These are phyloP conservation scores for Syzygium malaccense DNA, from an alignment of 441 rosid species.

Conservation along the genomic window DNA sequence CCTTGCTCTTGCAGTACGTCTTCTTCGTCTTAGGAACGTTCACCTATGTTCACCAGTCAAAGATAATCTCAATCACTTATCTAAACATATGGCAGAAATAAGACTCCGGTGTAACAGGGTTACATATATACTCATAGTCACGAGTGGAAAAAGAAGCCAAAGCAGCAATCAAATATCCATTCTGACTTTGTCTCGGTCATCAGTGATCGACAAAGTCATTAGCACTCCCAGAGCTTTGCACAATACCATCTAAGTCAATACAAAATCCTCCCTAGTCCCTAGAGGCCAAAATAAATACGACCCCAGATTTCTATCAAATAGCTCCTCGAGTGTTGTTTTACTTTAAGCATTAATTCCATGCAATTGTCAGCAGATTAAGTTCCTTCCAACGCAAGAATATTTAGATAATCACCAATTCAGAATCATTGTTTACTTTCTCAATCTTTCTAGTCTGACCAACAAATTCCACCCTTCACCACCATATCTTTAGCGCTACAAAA, in stretches of 20 bases:
- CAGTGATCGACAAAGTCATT: not conserved
- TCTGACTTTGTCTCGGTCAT: not conserved
- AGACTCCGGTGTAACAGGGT: not conserved
- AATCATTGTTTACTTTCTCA: not conserved
- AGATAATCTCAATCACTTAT: not conserved
- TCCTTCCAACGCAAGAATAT: not conserved
- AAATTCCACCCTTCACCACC: not conserved
- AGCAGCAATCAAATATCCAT: not conserved
- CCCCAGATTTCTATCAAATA: not conserved
- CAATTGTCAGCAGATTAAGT: not conserved
- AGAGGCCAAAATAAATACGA: not conserved
- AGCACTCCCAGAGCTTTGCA: not conserved
- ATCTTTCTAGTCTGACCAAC: not conserved
- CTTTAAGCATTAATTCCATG: not conserved
- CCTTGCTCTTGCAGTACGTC: slow-evolving; percentile 16
- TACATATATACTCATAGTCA: not conserved
- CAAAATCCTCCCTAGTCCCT: not conserved
- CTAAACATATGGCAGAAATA: not conserved
- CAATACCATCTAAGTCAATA: not conserved
- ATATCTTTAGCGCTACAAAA: not conserved
- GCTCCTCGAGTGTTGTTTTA: not conserved
- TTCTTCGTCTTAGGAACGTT: slow-evolving; percentile 15
- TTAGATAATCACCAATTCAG: not conserved
- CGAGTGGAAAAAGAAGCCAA: not conserved
- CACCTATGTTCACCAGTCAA: not conserved